A percentile compares a stretch with the other conserved stretches of the same genome.
These are phyloP conservation scores for Diaporthe sp. DNA, from an alignment of 2,329 filamentous ascomycete genomes.

Conservation along the genomic window DNA sequence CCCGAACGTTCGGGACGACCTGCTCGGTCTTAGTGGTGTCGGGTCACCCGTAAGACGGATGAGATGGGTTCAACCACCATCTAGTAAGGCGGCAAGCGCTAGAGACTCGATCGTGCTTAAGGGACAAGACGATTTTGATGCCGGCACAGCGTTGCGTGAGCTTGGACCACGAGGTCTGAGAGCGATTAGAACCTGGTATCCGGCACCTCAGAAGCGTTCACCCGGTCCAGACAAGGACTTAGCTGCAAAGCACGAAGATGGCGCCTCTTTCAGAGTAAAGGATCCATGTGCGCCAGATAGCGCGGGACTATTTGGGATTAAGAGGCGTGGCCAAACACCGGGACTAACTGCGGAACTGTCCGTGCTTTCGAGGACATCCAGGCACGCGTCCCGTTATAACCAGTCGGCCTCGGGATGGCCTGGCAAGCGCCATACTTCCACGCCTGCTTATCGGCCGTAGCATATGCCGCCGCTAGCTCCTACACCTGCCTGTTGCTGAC, in stretches of 20 bases:
- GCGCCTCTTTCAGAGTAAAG: neutral
- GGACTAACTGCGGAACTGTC: neutral
- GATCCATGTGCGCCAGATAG: conserved; percentile 3
- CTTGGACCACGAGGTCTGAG: conserved; percentile 27
- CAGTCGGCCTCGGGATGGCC: neutral
- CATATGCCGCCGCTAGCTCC: neutral
- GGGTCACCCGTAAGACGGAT: neutral
- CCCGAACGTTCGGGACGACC: neutral
- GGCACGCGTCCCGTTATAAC: neutral
- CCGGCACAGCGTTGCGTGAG: conserved; percentile 11
- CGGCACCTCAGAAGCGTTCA: neutral
- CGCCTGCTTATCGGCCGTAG: neutral
- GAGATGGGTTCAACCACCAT: neutral
- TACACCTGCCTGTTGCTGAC: neutral
- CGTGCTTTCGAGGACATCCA: neutral
- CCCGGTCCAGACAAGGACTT: neutral
- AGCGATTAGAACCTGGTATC: neutral
- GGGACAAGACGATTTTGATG: neutral
- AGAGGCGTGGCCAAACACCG: neutral
- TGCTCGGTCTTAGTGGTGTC: neutral
- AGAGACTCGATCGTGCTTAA: neutral
- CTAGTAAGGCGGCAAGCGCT: neutral
- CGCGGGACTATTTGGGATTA: neutral
- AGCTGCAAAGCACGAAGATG: neutral
- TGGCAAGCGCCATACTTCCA: neutral